Percentiles rank a stretch among this genome's conserved stretches.
Conservation (phyloP, 768 basidiomycete genomes). For the Mycena rosella region DNA sequence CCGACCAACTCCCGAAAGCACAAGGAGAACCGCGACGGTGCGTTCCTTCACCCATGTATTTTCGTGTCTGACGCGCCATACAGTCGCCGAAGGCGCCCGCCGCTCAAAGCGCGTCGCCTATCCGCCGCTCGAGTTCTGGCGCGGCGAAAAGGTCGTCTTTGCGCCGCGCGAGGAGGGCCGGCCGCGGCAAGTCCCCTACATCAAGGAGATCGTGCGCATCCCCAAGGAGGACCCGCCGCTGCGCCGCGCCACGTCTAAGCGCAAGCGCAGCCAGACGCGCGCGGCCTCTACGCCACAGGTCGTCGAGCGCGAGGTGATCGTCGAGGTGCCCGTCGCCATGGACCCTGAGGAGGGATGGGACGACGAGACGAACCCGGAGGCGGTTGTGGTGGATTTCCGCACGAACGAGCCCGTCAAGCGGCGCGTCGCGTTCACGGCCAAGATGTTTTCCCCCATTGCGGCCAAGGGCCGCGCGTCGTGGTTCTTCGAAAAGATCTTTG, state of each 20-base stretch:
- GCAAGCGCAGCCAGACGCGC: slow-evolving; percentile 43
- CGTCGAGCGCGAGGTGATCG: slow-evolving; percentile 52
- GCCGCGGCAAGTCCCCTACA: slow-evolving; percentile 70
- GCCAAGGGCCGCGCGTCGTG: slow-evolving; percentile 75
- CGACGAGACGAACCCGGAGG: slow-evolving; percentile 76
- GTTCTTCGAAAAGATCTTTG: slow-evolving; percentile 92
- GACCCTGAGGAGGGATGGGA: slow-evolving; percentile 89
- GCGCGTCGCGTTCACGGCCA: slow-evolving; percentile 87
- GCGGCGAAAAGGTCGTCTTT: slow-evolving; percentile 89
- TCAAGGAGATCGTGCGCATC: slow-evolving; percentile 75
- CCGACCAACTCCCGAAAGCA: slow-evolving; percentile 18
- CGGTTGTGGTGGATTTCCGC: slow-evolving; percentile 77
- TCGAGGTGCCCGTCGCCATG: slow-evolving; percentile 38
- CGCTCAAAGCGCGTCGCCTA: slow-evolving; percentile 78
- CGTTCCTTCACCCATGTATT: slow-evolving; percentile 37
- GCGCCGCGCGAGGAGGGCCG: slow-evolving; percentile 61
- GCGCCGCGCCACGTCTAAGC: slow-evolving; percentile 40
- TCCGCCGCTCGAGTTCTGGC: slow-evolving; percentile 90
- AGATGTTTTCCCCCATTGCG: slow-evolving; percentile 67
- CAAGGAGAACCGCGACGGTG: slow-evolving; percentile 56
- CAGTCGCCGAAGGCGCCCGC: slow-evolving; percentile 68
- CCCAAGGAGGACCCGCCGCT: slow-evolving; percentile 47
- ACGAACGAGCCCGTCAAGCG: slow-evolving; percentile 71
- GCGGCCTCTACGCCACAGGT: slow-evolving; percentile 3
- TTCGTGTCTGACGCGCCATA: slow-evolving; percentile 3